Conservation (phyloP, 192 early-diverging fungal genomes). For the Gaertneriomyces semiglobifer region DNA sequence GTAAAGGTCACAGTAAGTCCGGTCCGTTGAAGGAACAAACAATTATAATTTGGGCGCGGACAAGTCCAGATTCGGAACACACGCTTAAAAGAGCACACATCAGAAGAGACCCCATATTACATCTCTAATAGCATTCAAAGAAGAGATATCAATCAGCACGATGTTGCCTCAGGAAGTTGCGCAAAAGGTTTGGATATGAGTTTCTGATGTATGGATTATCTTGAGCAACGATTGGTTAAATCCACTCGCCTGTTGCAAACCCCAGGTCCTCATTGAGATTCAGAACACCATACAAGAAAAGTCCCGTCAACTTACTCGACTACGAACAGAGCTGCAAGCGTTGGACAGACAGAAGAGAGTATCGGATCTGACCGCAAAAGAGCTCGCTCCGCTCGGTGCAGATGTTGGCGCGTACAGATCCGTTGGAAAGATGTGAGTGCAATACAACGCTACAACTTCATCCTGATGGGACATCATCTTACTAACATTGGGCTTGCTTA, state of each 20-base stretch:
- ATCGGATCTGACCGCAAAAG: constrained; percentile 64
- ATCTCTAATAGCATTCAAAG: no score
- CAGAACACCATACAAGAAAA: constrained; percentile 63
- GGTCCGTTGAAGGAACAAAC: no score
- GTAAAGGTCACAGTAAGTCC: no score
- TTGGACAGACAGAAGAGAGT: constrained; percentile 66
- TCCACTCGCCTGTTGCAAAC: background rate
- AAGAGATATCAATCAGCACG: no score
- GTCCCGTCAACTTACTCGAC: constrained; percentile 55
- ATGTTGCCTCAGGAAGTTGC: constrained; percentile 22
- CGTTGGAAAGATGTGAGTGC: constrained; percentile 68
- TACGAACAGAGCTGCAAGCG: constrained; percentile 59
- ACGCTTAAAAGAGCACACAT: no score
- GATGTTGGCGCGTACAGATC: constrained; percentile 65
- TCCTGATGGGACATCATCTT: background rate
- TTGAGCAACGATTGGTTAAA: no score
- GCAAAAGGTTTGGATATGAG: constrained; percentile 16
- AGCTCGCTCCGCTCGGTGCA: constrained; percentile 51
- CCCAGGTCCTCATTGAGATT: constrained; percentile 49
- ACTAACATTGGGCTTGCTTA: constrained; percentile 27
- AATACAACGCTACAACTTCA: constrained; percentile 8
- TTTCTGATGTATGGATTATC: constrained; percentile 12
- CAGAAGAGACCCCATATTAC: no score
- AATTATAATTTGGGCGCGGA: no score
- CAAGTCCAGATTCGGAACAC: no score